Percentiles rank a stretch among this genome's conserved stretches.
phyloP scores from a whole-genome alignment of 441 rosid genomes.

The Macaranga tanarius region DNA sequence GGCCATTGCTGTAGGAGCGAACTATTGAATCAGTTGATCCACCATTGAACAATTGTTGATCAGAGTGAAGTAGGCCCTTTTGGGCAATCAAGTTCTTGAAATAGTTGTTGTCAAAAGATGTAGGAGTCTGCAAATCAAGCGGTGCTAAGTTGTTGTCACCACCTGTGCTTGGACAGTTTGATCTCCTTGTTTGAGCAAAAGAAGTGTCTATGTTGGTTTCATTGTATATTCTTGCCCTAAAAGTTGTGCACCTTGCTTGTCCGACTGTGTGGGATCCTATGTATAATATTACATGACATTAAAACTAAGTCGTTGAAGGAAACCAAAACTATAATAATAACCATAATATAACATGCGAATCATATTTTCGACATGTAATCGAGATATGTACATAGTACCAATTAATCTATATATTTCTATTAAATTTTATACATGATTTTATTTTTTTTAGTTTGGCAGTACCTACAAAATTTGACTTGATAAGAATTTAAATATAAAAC shows the following conservation, averaged over 20 bases:
- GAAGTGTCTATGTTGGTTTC: conserved; percentile 62
- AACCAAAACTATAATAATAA: neutral
- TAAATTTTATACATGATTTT: too few species aligned
- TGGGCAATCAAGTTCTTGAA: conserved; percentile 58
- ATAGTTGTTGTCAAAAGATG: conserved; percentile 65
- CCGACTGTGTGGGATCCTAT: conserved; percentile 74
- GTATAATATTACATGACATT: neutral
- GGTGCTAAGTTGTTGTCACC: conserved; percentile 82
- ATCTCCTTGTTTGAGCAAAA: conserved; percentile 50
- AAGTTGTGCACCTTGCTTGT: conserved; percentile 56
- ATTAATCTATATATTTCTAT: too few species aligned
- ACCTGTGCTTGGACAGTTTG: conserved; percentile 58
- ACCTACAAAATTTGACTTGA: too few species aligned
- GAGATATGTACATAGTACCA: too few species aligned
- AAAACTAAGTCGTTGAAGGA: neutral
- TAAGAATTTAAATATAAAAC: too few species aligned
- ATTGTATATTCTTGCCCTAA: conserved; percentile 63
- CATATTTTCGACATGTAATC: too few species aligned
- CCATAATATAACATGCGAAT: too few species aligned
- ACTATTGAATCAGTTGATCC: conserved; percentile 75
- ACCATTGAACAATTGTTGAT: conserved; percentile 62
- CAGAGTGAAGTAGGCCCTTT: conserved; percentile 78
- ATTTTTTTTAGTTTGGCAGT: too few species aligned
- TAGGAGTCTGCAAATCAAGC: conserved; percentile 61
- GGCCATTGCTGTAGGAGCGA: conserved; percentile 40